Percentiles rank a stretch among this genome's conserved stretches.
These are phyloP conservation scores for Bisporella sp. DNA, from an alignment of 2,329 filamentous ascomycete genomes.

Conservation along the genomic window DNA sequence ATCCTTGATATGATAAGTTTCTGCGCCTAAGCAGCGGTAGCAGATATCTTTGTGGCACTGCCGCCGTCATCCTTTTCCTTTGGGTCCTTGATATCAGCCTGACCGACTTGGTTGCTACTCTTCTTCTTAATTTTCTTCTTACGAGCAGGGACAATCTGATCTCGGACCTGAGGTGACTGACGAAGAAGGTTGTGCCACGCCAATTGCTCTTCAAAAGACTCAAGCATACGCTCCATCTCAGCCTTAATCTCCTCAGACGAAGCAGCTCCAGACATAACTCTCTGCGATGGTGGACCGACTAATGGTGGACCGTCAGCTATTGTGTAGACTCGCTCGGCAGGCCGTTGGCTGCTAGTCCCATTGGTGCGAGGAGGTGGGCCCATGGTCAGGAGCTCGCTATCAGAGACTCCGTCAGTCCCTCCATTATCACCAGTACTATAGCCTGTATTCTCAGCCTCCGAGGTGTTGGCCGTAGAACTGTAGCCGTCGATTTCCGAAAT, in stretches of 20 bases:
- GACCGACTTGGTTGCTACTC: too few relatives aligned
- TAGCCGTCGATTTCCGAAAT: constrained; percentile 2
- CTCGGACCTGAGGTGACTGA: constrained; percentile 8
- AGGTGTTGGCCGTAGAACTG: background rate
- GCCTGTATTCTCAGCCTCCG: background rate
- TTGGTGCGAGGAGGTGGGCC: constrained; percentile 11
- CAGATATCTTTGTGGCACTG: too few relatives aligned
- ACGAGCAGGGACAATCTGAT: constrained; percentile 3
- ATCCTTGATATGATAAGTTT: too few relatives aligned
- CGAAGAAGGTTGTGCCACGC: constrained; percentile 21
- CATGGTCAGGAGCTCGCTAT: constrained; percentile 15
- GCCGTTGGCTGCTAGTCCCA: background rate
- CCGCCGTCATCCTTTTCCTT: too few relatives aligned
- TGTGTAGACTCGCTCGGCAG: constrained; percentile 6
- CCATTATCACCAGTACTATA: constrained; percentile 3
- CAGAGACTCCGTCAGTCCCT: constrained; percentile 8
- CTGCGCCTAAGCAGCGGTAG: too few relatives aligned
- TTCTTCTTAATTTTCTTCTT: background rate
- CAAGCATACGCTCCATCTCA: constrained; percentile 20
- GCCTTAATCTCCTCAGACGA: constrained; percentile 17
- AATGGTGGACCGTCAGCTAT: constrained; percentile 17
- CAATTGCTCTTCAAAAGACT: constrained; percentile 17
- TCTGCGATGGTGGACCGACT: constrained; percentile 17
- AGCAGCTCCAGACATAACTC: constrained; percentile 19
- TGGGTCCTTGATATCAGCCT: too few relatives aligned